Base-by-base conservation (phyloP, 2,329 filamentous ascomycete species). In the Aspergillus neoniger region DNA sequence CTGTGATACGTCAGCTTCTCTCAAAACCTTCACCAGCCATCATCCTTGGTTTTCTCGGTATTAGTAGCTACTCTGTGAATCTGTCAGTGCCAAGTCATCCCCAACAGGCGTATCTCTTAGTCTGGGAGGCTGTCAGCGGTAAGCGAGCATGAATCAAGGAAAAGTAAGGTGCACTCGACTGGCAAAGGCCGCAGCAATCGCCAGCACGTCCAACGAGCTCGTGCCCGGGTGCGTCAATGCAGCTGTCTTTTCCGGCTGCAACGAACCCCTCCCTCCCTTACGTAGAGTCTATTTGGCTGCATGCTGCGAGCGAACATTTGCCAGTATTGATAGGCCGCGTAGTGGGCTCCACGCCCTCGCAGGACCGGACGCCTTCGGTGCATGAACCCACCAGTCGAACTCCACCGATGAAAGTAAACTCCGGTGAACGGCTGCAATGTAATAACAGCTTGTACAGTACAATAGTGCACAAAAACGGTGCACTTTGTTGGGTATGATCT, bases 301-400 rank as follows among this genome's bases (percentile, higher is more conserved):
- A 21, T 28, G 23, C 44, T n/a, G 17, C 14, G 3, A 8, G 15
- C 14, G 6, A 23, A 12, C 23, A 49, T 49, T 28, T 28, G 23
- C 23, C 14, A 50, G 25, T 50, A 50, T 50, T 30, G 47, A 30
- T 50, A 50, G 25, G 47, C 47, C 47, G 47, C 47, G 47, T 50
- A 50, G 47, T 49, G 47, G 21, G 23, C 25, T 49, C 47, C 47
- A 49, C 47, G 21, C n/a, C 47, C n/a, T 28, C 44, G 44, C 44
- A 28, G 23, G 3, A 17, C 41, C 23, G 23, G 44, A 17, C n/a
- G 9, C 17, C 41, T 23, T 44, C 41, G 39, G 19, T 44, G 41
- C 41, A 44, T 44, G 41, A 44, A 44, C 41, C 9, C 19, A 36
- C 32, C 41, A 44, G 41, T 12, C 12, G 15, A n/a, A 6, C 47